A percentile compares a stretch with the other conserved stretches of the same genome.
These are phyloP conservation scores for Neurospora sp. DNA, from an alignment of 2,329 filamentous ascomycete species.

Conservation along the genomic window DNA sequence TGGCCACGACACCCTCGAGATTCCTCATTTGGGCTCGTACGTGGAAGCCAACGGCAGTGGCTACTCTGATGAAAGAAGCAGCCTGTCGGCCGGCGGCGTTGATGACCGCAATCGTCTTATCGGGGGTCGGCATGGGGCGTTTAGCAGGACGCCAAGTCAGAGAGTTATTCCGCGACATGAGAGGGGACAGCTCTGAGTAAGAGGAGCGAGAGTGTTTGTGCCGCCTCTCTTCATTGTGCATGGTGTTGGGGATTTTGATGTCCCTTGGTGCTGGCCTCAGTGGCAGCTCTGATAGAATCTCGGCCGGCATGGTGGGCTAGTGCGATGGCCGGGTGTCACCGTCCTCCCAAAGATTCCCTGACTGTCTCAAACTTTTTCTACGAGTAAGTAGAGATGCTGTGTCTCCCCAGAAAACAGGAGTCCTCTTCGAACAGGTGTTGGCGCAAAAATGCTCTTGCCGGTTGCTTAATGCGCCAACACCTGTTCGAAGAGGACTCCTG, in stretches of 20 bases:
- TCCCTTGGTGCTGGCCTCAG: slow-evolving; percentile 25
- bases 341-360: background rate
- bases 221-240: slow-evolving; percentile 24
- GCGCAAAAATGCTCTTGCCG: background rate
- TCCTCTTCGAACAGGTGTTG: background rate
- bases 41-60: slow-evolving; percentile 84
- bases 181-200: slow-evolving; percentile 50
- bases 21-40: slow-evolving; percentile 89
- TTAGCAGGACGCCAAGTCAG: slow-evolving; percentile 51
- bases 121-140: slow-evolving; percentile 47
- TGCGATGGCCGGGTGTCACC: background rate
- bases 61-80: slow-evolving; percentile 88
- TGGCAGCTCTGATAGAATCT: slow-evolving; percentile 25
- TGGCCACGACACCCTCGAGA: slow-evolving; percentile 76
- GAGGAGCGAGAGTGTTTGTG: slow-evolving; percentile 55
- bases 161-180: slow-evolving; percentile 49
- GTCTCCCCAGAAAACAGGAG: background rate
- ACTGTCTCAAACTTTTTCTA: background rate
- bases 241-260: slow-evolving; percentile 16
- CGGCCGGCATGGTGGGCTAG: slow-evolving; percentile 21
- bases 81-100: slow-evolving; percentile 95
- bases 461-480: background rate
- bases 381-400: background rate
- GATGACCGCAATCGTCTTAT: slow-evolving; percentile 85
- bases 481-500: too few relatives aligned